These are phyloP conservation scores for Colletotrichum sp. DNA, from an alignment of 2,329 filamentous ascomycete genomes.

Conservation along the genomic window DNA sequence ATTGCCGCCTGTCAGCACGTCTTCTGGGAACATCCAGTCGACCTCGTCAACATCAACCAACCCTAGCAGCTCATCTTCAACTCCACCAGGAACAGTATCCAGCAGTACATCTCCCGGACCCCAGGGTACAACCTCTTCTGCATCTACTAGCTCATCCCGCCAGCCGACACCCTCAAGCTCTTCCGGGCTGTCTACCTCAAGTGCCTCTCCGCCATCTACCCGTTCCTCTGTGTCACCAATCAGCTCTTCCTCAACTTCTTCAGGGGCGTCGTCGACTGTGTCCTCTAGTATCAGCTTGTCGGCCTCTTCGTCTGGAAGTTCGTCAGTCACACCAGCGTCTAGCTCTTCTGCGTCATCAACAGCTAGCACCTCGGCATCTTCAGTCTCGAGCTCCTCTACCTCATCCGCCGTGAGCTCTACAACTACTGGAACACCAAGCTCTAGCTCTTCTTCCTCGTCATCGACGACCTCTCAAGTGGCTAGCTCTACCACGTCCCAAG, in stretches of 20 bases:
- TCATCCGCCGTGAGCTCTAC: neutral
- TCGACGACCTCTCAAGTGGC: neutral
- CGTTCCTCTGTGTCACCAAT: neutral
- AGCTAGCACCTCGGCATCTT: neutral
- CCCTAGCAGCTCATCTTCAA: neutral
- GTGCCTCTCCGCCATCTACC: neutral
- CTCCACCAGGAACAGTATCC: neutral
- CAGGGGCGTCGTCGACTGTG: neutral
- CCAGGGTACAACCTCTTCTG: neutral
- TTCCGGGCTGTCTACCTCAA: neutral
- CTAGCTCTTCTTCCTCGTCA: neutral
- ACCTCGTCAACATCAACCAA: neutral
- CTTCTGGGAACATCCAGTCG: neutral
- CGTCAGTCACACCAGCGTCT: neutral
- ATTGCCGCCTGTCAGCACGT: neutral
- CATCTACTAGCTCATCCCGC: neutral
- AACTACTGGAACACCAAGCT: neutral
- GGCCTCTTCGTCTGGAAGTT: neutral
- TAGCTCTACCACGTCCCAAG: neutral
- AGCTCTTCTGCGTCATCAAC: neutral
- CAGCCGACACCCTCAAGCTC: neutral
- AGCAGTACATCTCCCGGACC: neutral
- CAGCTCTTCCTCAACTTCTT: neutral
- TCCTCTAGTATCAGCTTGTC: neutral
- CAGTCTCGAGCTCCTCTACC: neutral